Base-by-base conservation (phyloP, 2,329 filamentous ascomycete species). In the Aspergillus ochraceus region DNA sequence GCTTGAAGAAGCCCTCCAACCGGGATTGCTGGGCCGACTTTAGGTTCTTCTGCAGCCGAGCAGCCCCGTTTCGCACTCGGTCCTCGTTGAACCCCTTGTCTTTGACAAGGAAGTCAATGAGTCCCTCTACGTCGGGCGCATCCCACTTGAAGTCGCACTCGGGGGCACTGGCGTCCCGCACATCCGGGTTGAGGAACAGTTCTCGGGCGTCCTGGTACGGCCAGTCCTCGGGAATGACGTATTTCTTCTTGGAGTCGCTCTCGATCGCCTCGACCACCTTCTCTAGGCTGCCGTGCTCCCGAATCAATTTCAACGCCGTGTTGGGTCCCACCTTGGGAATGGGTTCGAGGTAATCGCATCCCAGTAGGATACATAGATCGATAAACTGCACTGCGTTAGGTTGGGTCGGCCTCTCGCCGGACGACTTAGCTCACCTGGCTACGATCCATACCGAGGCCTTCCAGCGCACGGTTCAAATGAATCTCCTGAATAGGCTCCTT, bases 71-170 rank as follows among this genome's bases (percentile, higher is more conserved):
- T 42, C 93, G 86, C 9, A 99, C 95, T 19, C 95, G 86, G 72
- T 99, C 95, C 74, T 99, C 96, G 30, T 88, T 96, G 83, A 99
- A 99, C 0, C 93, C 95, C 80, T 99, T 99, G 72, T 98, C 95
- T 6, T 87, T 87, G 3, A 97, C 95, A 2, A 99, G 81, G 76
- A 91, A 99, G 68, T 95, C 86, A 64, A 99, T 86, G 0, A 99
- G 85, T 0, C 92, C 94, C 2, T 97, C 92, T 1, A 95, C 83
- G 70, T 99, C 93, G 3, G 95, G 95, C 60, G 88, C 89, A 49
- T 97, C 92, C 95, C 96, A 99, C 77, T 97, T 97, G 83, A 98
- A 97, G 74, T 99, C 92, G 76, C 93, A 98, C 12, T 92, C 87
- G 0, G 90, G 87, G 70, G 96, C 86, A 67, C 96, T 90, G 24